Evolutionary conservation across 2,329 filamentous ascomycete genomes (phyloP).

Genomic region (Fusarium praegraminearum): DNA sequence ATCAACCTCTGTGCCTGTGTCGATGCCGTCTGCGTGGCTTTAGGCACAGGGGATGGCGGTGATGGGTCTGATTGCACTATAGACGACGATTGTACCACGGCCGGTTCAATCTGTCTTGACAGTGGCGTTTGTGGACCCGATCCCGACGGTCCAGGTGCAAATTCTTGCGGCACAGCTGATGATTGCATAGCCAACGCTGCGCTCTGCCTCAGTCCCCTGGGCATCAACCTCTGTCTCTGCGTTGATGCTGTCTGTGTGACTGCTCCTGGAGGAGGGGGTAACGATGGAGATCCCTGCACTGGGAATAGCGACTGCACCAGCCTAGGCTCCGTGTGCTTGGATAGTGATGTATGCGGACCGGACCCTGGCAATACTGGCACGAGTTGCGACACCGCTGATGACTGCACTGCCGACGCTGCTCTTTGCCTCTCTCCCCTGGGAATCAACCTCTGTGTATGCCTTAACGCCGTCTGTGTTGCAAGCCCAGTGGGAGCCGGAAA

Average conservation of each 20-base stretch:
- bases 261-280: not conserved
- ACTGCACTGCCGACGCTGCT: not conserved
- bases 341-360: not conserved
- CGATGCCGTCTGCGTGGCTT: not conserved
- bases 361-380: not conserved
- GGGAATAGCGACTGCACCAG: not conserved
- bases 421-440: not conserved
- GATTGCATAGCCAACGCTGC: not conserved
- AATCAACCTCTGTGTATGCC: not conserved
- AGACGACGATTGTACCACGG: not conserved
- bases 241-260: not conserved
- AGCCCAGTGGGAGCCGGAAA: not conserved
- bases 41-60: not conserved
- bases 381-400: not conserved
- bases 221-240: conserved; percentile 1
- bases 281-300: not conserved
- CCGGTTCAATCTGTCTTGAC: not conserved
- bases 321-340: not conserved
- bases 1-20: conserved; percentile 4
- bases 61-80: not conserved
- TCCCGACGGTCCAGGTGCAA: not conserved
- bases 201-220: not conserved
- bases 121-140: not conserved
- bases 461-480: not conserved
- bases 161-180: not conserved